Percentiles rank a stretch among this genome's conserved stretches.
Conservation (phyloP, 2,329 filamentous ascomycete genomes). For the Hypoxylon sp. region DNA sequence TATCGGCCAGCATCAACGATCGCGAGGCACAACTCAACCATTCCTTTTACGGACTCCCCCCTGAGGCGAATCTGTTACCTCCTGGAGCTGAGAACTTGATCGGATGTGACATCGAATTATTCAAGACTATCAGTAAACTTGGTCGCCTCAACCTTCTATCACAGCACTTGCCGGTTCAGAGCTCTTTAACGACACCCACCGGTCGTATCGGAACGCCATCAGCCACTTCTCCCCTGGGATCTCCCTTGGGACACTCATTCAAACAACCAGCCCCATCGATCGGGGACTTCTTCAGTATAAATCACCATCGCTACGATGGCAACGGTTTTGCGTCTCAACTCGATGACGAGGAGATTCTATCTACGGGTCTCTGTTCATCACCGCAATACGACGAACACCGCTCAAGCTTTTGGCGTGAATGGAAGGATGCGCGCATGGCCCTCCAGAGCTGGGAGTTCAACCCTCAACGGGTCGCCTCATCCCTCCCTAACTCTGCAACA, state of each 20-base stretch:
- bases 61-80: constrained; percentile 66
- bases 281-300: constrained; percentile 66
- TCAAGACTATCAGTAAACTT: constrained; percentile 87
- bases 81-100: constrained; percentile 85
- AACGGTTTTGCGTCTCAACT: constrained; percentile 74
- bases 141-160: constrained; percentile 88
- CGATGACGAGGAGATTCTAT: constrained; percentile 68
- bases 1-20: constrained; percentile 92
- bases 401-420: constrained; percentile 85
- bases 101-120: constrained; percentile 88
- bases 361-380: constrained; percentile 60
- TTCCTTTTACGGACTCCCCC: constrained; percentile 71
- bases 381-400: constrained; percentile 71
- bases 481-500: constrained; percentile 66
- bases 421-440: constrained; percentile 82
- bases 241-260: constrained; percentile 61
- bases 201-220: constrained; percentile 50
- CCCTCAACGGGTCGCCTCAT: constrained; percentile 64
- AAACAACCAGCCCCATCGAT: constrained; percentile 57
- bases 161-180: constrained; percentile 73
- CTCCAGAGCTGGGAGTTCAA: constrained; percentile 88
- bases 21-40: constrained; percentile 85
- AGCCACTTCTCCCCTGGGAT: constrained; percentile 58
- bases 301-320: constrained; percentile 74
- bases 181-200: constrained; percentile 50